phyloP scores from a whole-genome alignment of 1,284 basidiomycete genomes.

The Erythrobasidium hasegawianum region DNA sequence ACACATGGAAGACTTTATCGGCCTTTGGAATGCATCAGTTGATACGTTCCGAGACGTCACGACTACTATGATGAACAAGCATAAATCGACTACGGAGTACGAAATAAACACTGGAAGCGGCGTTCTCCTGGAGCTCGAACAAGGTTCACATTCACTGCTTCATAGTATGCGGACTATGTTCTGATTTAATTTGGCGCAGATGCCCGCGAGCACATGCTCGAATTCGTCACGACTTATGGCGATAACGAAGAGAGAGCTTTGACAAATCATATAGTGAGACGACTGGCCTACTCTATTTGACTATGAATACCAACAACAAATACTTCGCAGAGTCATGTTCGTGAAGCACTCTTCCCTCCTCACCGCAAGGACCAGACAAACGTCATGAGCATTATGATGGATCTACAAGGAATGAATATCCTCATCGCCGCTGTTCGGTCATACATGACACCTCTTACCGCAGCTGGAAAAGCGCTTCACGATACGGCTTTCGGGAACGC shows the following conservation, averaged over 20 bases:
- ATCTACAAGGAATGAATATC: conserved; percentile 15
- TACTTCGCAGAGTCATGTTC: neutral
- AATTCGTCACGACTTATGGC: conserved; percentile 1
- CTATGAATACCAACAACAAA: neutral
- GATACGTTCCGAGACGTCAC: conserved; percentile 5
- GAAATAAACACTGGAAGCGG: conserved; percentile 4
- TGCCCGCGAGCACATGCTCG: conserved; percentile 1
- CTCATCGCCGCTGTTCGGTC: neutral
- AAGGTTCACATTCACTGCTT: neutral
- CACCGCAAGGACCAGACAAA: neutral
- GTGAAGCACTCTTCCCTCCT: conserved; percentile 4
- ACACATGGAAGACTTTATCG: conserved; percentile 10
- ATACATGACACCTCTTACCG: conserved; percentile 9
- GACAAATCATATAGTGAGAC: conserved; percentile 5
- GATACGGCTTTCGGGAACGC: conserved; percentile 6
- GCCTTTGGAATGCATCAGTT: conserved; percentile 11
- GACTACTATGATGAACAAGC: neutral
- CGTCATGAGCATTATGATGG: conserved; percentile 15
- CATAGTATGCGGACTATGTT: neutral
- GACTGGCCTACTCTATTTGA: too few relatives aligned
- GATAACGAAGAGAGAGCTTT: conserved; percentile 12
- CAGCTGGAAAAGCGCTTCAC: conserved; percentile 11
- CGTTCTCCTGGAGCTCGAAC: conserved; percentile 4
- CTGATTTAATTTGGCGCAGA: neutral
- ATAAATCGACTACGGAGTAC: conserved; percentile 12